phyloP scores from a whole-genome alignment of 208 protist genomes.

The Histomonas meleagridis region DNA sequence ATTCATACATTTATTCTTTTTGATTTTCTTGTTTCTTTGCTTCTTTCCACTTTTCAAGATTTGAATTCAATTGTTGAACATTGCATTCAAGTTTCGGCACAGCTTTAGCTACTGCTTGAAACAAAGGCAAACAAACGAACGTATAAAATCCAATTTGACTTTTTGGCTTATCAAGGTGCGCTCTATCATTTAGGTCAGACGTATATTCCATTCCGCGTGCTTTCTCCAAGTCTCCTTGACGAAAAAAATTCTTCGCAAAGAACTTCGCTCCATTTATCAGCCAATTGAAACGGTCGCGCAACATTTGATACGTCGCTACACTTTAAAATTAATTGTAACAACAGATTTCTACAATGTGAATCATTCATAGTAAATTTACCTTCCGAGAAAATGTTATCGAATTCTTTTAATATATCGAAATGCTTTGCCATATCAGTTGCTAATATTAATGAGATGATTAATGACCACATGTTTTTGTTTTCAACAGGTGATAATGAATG shows the following conservation, averaged over 20 bases:
- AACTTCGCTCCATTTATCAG: conserved; percentile 23
- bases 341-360: neutral
- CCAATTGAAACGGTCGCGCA: neutral
- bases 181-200: conserved; percentile 1
- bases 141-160: conserved; percentile 3
- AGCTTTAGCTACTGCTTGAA: neutral
- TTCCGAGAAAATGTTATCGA: neutral
- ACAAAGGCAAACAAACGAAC: conserved; percentile 1
- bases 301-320: conserved; percentile 21
- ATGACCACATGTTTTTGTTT: conserved; percentile 44
- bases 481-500: conserved; percentile 35
- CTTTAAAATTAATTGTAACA: neutral
- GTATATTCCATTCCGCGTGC: conserved; percentile 19
- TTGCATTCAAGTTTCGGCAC: conserved; percentile 6
- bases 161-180: conserved; percentile 19
- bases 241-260: conserved; percentile 24
- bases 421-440: conserved; percentile 55
- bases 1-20: no score
- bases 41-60: neutral
- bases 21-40: neutral
- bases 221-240: neutral
- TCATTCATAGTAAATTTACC: neutral
- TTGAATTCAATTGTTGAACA: neutral
- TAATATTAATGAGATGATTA: conserved; percentile 51
- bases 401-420: conserved; percentile 44